Base-by-base conservation (phyloP, 2,329 filamentous ascomycete genomes). In the Calonectria fujianensis region DNA sequence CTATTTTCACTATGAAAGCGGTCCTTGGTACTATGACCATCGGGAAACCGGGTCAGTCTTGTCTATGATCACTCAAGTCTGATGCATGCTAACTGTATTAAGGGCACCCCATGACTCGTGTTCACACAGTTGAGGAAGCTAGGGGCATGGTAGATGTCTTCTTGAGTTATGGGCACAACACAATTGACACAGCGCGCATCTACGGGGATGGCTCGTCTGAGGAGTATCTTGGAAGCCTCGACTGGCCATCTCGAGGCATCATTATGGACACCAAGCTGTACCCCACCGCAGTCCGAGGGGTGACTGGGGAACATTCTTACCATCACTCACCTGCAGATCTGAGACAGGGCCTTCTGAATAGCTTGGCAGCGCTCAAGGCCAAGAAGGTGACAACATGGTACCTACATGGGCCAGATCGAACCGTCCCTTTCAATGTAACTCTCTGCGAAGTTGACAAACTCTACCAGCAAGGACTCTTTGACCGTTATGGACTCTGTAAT, bases 121-220 rank as follows among this genome's bases (percentile, higher is more conserved):
- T 51, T 13, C 48, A 27, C 48, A 51, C 48, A 27, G 48, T 51
- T 27, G n/a, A 51, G 48, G 48, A 51, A 51, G n/a, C 48, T 13
- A 51, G 48, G 27, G 48, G 6, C 18, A 51, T 51, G 48, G n/a
- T 51, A 4, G n/a, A 14, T 51, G 48, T 51, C 2, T 51, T 51
- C 14, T 13, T 51, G 48, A 9, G 48, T 27, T 51, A 51, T 51
- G 48, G n/a, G n/a, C n/a, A 51, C 48, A 51, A 51, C 9, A 51
- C 48, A 27, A 51, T 51, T n/a, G n/a, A 51, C n/a, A 51, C n/a
- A 27, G 48, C n/a, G 48, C 48, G 48, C 27, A 51, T 51, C 3
- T 51, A 51, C 48, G n/a, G n/a, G 48, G 48, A 51, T 51, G 48
- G 48, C n/a, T 50, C n/a, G 48, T 50, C 48, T 20, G 48, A 50